Conservation (phyloP, 2,329 filamentous ascomycete genomes). For the Cordyceps cicadae region DNA sequence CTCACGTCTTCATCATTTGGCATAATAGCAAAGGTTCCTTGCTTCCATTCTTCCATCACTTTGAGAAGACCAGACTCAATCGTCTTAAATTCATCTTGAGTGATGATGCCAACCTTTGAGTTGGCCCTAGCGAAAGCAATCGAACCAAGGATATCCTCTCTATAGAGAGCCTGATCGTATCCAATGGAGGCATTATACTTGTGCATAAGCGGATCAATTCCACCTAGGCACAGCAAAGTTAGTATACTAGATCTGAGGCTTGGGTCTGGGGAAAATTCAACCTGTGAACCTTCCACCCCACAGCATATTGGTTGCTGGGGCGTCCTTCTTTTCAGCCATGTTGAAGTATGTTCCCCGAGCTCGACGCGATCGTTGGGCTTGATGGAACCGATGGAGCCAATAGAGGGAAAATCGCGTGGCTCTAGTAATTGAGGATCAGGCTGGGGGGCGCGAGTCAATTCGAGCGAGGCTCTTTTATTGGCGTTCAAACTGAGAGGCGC, state of each 20-base stretch:
- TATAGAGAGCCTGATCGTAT: slow-evolving; percentile 72
- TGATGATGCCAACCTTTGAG: slow-evolving; percentile 64
- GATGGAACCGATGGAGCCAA: no score
- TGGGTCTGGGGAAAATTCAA: slow-evolving; percentile 22
- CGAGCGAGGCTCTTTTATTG: no score
- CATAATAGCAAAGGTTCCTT: slow-evolving; percentile 42
- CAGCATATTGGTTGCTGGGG: slow-evolving; percentile 25
- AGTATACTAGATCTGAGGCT: slow-evolving; percentile 22
- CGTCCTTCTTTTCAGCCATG: slow-evolving; percentile 19
- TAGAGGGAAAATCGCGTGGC: no score
- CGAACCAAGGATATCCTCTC: slow-evolving; percentile 70
- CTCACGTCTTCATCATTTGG: slow-evolving; percentile 46
- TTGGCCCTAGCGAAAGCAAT: slow-evolving; percentile 81
- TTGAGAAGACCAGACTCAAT: slow-evolving; percentile 64
- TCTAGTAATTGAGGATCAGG: no score
- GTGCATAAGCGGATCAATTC: slow-evolving; percentile 77
- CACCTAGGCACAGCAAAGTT: slow-evolving; percentile 43
- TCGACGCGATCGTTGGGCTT: no score
- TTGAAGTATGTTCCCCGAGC: not conserved
- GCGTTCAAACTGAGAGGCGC: no score
- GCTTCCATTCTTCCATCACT: slow-evolving; percentile 48
- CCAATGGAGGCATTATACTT: slow-evolving; percentile 72
- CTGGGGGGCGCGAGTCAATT: no score
- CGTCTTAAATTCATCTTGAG: slow-evolving; percentile 59
- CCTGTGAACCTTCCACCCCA: slow-evolving; percentile 45